A percentile compares a stretch with the other conserved stretches of the same genome.
Conservation (phyloP, 176 grass and related monocot genomes). For the Chloris gayana region DNA sequence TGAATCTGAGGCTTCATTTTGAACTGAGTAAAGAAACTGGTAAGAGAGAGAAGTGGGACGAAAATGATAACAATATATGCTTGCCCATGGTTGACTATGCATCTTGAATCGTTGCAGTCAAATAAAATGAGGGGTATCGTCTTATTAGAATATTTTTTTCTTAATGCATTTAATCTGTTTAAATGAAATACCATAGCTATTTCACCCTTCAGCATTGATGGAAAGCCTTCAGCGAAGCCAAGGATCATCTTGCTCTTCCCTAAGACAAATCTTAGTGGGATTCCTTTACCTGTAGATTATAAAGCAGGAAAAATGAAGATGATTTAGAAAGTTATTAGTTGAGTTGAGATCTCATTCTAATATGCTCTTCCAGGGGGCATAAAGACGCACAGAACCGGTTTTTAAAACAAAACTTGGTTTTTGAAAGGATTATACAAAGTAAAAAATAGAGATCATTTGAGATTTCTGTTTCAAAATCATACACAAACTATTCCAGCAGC, state of each 20-base stretch:
- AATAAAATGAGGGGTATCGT: background rate
- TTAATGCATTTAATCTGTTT: conserved; percentile 21
- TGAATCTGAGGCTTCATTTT: conserved; percentile 99
- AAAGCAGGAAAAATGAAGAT: conserved; percentile 21
- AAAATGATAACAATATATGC: conserved; percentile 1
- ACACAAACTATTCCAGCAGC: background rate
- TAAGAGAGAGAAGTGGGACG: background rate
- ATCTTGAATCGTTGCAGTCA: conserved; percentile 17
- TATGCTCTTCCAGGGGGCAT: background rate
- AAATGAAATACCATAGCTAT: conserved; percentile 83
- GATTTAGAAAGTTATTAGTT: conserved; percentile 20
- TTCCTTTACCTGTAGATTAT: conserved; percentile 73
- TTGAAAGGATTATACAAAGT: background rate
- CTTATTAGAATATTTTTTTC: conserved; percentile 19
- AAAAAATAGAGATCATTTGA: background rate
- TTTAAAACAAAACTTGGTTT: background rate
- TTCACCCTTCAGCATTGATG: conserved; percentile 88
- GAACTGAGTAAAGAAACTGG: conserved; percentile 66
- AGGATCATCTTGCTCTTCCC: conserved; percentile 98
- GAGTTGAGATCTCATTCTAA: conserved; percentile 11
- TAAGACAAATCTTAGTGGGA: conserved; percentile 77
- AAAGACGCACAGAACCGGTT: background rate
- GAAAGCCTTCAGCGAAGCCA: conserved; percentile 89
- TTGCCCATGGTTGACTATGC: background rate
- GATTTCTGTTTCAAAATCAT: background rate